Evolutionary conservation across 2,329 filamentous ascomycete genomes (phyloP).

Genomic region (Sclerotinia spermophila): DNA sequence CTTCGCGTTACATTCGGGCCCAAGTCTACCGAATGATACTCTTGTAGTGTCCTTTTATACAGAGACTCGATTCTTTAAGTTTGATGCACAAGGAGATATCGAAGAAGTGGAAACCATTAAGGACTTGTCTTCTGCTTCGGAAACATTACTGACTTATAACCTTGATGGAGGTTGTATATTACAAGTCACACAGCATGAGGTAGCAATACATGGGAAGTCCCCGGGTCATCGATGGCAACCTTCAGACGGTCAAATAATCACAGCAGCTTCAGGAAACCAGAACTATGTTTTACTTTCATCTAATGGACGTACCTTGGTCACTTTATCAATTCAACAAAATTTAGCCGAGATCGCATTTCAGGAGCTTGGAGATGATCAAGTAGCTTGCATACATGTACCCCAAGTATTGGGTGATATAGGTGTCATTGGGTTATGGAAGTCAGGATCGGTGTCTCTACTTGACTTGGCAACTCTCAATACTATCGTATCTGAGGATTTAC

Average conservation of each 20-base stretch:
- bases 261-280: constrained; percentile 71
- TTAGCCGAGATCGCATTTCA: constrained; percentile 57
- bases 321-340: constrained; percentile 56
- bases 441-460: constrained; percentile 73
- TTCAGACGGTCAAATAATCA: constrained; percentile 57
- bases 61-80: constrained; percentile 79
- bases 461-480: constrained; percentile 63
- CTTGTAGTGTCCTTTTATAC: constrained; percentile 77
- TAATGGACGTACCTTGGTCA: constrained; percentile 68
- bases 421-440: constrained; percentile 83
- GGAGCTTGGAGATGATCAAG: constrained; percentile 65
- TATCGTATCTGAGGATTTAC: constrained; percentile 60
- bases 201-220: constrained; percentile 61
- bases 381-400: constrained; percentile 80
- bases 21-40: constrained; percentile 56
- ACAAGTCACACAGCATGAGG: constrained; percentile 68
- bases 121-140: constrained; percentile 64
- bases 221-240: constrained; percentile 57
- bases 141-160: constrained; percentile 69
- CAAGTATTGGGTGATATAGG: constrained; percentile 60
- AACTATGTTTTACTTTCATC: constrained; percentile 69
- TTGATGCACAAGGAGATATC: constrained; percentile 69
- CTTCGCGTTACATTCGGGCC: constrained; percentile 61
- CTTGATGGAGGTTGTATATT: constrained; percentile 61
- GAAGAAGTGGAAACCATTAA: constrained; percentile 80